These are phyloP conservation scores for Calcarisporium arbuscula DNA, from an alignment of 2,329 filamentous ascomycete genomes.

Conservation along the genomic window DNA sequence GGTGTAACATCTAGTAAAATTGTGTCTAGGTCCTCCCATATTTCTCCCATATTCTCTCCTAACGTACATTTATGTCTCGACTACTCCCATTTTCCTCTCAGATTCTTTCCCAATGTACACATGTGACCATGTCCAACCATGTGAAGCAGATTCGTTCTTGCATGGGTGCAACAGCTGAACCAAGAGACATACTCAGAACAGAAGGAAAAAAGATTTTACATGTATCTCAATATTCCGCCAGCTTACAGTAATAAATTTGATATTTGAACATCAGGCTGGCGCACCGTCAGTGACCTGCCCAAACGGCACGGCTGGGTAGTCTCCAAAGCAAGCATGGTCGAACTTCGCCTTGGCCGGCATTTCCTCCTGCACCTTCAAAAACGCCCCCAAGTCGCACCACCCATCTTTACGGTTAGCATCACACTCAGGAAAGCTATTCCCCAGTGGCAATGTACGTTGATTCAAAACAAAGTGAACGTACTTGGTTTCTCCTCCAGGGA, in stretches of 20 bases:
- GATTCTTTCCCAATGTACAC: not conserved
- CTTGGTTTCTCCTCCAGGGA: slow-evolving; percentile 47
- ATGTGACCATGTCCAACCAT: too few species aligned
- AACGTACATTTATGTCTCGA: not conserved
- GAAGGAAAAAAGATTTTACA: too few species aligned
- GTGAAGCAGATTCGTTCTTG: too few species aligned
- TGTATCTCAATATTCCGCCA: too few species aligned
- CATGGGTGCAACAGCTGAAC: too few species aligned
- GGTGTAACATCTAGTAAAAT: too few species aligned
- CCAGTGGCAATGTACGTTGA: slow-evolving; percentile 65
- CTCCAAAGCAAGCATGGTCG: slow-evolving; percentile 60
- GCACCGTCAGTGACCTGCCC: slow-evolving; percentile 33
- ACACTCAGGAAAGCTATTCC: slow-evolving; percentile 59
- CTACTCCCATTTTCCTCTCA: not conserved
- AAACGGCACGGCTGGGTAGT: slow-evolving; percentile 31
- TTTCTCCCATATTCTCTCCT: not conserved
- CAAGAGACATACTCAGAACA: too few species aligned
- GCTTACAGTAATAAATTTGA: too few species aligned
- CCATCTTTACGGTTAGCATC: slow-evolving; percentile 58
- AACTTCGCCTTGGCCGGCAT: slow-evolving; percentile 55
- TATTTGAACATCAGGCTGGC: slow-evolving; percentile 20
- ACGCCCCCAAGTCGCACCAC: slow-evolving; percentile 69
- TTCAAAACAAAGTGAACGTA: slow-evolving; percentile 73
- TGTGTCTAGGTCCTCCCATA: not conserved
- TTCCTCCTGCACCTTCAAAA: slow-evolving; percentile 54